Evolutionary conservation across 2,329 filamentous ascomycete genomes (phyloP).

Genomic region (Triangularia verruculosa): DNA sequence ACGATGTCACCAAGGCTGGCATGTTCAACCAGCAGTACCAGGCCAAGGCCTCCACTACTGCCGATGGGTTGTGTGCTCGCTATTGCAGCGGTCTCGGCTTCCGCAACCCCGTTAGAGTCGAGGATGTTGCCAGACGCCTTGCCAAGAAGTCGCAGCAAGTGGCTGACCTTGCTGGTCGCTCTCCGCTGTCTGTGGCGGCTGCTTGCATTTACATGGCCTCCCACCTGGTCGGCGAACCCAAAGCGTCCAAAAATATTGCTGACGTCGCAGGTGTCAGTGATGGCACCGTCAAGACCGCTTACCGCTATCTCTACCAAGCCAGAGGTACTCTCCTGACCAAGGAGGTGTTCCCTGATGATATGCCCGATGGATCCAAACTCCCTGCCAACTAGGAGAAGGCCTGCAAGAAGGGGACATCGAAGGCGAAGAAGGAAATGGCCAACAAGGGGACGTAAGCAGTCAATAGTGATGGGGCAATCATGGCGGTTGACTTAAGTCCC

Average conservation of each 20-base stretch:
- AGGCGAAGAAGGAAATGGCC: too few species aligned
- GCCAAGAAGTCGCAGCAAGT: constrained; percentile 74
- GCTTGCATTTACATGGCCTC: constrained; percentile 97
- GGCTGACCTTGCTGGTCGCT: constrained; percentile 84
- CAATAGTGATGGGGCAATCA: too few species aligned
- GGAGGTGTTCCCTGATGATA: constrained; percentile 70
- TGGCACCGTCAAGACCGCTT: constrained; percentile 93
- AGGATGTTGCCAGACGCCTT: constrained; percentile 75
- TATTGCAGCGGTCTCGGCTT: constrained; percentile 82
- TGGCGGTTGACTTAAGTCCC: too few species aligned
- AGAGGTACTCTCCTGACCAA: constrained; percentile 71
- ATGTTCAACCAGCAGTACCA: constrained; percentile 62
- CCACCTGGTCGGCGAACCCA: constrained; percentile 75
- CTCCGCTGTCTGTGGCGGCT: constrained; percentile 87
- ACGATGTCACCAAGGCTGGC: constrained; percentile 50
- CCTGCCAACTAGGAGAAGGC: constrained; percentile 51
- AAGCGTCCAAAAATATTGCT: constrained; percentile 83
- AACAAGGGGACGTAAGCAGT: too few species aligned
- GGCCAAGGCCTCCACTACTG: constrained; percentile 72
- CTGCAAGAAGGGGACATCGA: too few species aligned
- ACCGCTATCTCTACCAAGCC: constrained; percentile 79
- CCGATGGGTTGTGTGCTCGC: constrained; percentile 80
- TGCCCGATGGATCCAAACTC: constrained; percentile 68
- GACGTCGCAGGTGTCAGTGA: constrained; percentile 85
- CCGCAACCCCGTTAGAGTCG: constrained; percentile 68